phyloP scores from a whole-genome alignment of 1,284 basidiomycete species.

The Amylostereum areolatum region DNA sequence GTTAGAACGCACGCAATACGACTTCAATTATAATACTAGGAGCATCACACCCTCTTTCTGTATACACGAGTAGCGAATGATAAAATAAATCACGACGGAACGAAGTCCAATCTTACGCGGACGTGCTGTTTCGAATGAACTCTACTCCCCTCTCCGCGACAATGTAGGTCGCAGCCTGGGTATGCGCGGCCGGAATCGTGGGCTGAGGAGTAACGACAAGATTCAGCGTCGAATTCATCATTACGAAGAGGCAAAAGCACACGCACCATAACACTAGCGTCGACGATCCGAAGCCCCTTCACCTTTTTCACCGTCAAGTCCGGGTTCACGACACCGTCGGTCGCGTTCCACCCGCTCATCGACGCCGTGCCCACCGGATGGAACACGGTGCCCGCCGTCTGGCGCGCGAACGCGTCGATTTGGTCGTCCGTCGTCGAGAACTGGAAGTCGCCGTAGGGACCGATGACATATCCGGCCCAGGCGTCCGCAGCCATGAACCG shows the following conservation, averaged over 20 bases:
- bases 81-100: too few species aligned
- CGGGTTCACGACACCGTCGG: constrained; percentile 19
- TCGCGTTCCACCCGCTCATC: constrained; percentile 15
- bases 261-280: constrained; percentile 23
- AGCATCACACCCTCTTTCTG: too few species aligned
- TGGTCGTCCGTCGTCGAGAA: constrained; percentile 12
- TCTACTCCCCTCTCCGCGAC: constrained; percentile 16
- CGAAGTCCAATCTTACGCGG: too few species aligned
- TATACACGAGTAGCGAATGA: too few species aligned
- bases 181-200: constrained; percentile 13
- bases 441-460: constrained; percentile 1
- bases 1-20: too few species aligned
- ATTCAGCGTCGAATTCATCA: too few species aligned
- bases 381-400: constrained; percentile 10
- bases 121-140: constrained; percentile 6
- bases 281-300: constrained; percentile 19
- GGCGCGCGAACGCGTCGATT: constrained; percentile 7
- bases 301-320: constrained; percentile 20
- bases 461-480: constrained; percentile 9
- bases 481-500: constrained; percentile 7
- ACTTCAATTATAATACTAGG: too few species aligned
- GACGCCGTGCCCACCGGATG: constrained; percentile 20
- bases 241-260: not conserved
- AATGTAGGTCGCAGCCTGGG: constrained; percentile 12
- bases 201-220: constrained; percentile 5